These are phyloP conservation scores for Evansstolkia leycettana DNA, from an alignment of 495 filamentous ascomycete genomes.

Conservation along the genomic window DNA sequence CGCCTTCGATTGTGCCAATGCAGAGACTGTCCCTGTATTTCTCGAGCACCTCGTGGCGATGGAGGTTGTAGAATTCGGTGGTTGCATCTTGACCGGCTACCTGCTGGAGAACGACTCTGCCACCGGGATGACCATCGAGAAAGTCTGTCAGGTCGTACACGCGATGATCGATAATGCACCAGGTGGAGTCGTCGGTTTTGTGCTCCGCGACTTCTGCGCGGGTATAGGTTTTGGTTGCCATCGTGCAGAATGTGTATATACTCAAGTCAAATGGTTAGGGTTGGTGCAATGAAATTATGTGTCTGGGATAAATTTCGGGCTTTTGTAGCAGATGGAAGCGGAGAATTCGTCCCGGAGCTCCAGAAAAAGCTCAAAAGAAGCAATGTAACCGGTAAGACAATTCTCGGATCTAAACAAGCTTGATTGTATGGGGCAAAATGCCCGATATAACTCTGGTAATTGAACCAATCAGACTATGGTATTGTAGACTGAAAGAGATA, in stretches of 20 bases:
- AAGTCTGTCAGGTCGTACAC: slow-evolving; percentile 51
- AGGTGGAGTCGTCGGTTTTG: slow-evolving; percentile 40
- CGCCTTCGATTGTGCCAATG: slow-evolving; percentile 62
- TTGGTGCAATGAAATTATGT: slow-evolving; percentile 25
- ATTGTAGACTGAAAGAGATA: too few species aligned
- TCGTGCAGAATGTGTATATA: slow-evolving; percentile 5
- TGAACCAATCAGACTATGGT: too few species aligned
- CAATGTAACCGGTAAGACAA: too few species aligned
- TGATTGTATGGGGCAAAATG: too few species aligned
- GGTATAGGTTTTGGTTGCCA: slow-evolving; percentile 22
- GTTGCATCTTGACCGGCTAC: slow-evolving; percentile 47
- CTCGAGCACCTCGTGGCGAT: slow-evolving; percentile 52
- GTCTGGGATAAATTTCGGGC: slow-evolving; percentile 22
- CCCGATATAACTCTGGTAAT: too few species aligned
- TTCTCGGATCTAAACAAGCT: too few species aligned
- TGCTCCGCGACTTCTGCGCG: slow-evolving; percentile 40
- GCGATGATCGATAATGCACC: slow-evolving; percentile 47
- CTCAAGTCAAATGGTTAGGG: too few species aligned
- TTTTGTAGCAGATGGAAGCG: too few species aligned
- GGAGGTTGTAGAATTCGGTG: slow-evolving; percentile 43
- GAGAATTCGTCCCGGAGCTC: too few species aligned
- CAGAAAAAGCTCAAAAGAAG: too few species aligned
- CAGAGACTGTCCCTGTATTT: slow-evolving; percentile 60
- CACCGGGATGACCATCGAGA: slow-evolving; percentile 48
- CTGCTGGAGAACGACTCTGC: slow-evolving; percentile 39